Evolutionary conservation across 768 basidiomycete species (phyloP).

Genomic region (Clitopilus passeckerianus): DNA sequence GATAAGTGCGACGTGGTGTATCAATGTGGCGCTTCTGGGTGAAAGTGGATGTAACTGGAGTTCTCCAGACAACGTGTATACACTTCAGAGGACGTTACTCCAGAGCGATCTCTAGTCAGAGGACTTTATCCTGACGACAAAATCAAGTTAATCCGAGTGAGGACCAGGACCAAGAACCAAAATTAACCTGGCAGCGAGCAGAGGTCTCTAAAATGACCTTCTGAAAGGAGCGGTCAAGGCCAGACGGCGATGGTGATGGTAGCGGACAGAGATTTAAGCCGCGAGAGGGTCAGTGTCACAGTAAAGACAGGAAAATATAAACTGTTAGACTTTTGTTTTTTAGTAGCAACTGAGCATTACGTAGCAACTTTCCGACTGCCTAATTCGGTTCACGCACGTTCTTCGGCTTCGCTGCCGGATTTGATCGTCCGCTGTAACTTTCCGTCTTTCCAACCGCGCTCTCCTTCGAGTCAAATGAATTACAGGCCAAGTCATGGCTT

Average conservation of each 20-base stretch:
- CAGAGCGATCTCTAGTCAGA: not conserved
- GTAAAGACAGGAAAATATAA: slow-evolving; percentile 18
- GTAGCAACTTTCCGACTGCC: slow-evolving; percentile 16
- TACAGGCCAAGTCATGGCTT: not conserved
- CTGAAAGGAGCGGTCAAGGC: not conserved
- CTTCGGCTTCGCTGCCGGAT: slow-evolving; percentile 27
- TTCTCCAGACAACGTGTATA: not conserved
- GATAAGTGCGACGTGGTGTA: slow-evolving; percentile 1
- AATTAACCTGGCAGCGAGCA: not conserved
- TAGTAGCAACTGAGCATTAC: slow-evolving; percentile 21
- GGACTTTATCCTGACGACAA: not conserved
- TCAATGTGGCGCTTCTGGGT: not conserved
- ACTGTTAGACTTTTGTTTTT: slow-evolving; percentile 7
- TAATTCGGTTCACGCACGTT: slow-evolving; percentile 42
- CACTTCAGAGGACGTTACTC: not conserved
- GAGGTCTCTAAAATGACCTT: not conserved
- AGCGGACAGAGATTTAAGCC: not conserved
- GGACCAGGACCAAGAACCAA: not conserved
- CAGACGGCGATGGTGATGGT: not conserved
- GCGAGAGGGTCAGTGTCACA: slow-evolving; percentile 8
- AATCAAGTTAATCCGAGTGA: slow-evolving; percentile 4
- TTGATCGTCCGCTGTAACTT: not conserved
- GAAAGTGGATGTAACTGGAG: not conserved
- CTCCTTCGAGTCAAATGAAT: not conserved
- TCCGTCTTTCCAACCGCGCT: not conserved